A percentile compares a stretch with the other conserved stretches of the same genome.
phyloP scores from a whole-genome alignment of 306 rosid species.

The Amphicarpaea edgeworthii region DNA sequence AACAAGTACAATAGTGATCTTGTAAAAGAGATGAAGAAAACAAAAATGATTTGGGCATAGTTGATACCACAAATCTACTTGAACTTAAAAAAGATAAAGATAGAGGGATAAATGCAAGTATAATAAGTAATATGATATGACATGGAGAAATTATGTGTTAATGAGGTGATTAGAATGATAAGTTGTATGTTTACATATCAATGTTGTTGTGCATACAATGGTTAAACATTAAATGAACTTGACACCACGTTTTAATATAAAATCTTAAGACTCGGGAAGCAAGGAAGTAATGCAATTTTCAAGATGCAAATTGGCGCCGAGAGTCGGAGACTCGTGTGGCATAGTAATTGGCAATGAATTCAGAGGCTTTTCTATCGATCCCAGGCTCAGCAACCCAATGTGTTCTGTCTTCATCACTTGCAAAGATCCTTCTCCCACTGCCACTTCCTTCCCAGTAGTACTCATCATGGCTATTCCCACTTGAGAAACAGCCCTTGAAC shows the following conservation, averaged over 20 bases:
- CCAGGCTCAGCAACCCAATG: slow-evolving; percentile 82
- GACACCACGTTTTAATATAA: no score
- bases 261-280: no score
- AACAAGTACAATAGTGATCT: neutral
- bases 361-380: slow-evolving; percentile 76
- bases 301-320: slow-evolving; percentile 49
- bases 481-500: slow-evolving; percentile 63
- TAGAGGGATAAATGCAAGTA: no score
- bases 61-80: no score
- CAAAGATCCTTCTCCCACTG: slow-evolving; percentile 58
- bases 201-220: no score
- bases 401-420: slow-evolving; percentile 72
- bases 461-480: slow-evolving; percentile 41
- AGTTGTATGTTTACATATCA: neutral
- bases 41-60: no score
- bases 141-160: no score
- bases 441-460: slow-evolving; percentile 61
- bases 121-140: no score
- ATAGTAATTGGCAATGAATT: slow-evolving; percentile 71
- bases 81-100: no score
- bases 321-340: slow-evolving; percentile 60
- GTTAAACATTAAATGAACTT: no score
- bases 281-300: neutral
- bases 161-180: no score
- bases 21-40: neutral